Conservation (phyloP, 2,329 filamentous ascomycete genomes). For the Ascochyta pisi region DNA sequence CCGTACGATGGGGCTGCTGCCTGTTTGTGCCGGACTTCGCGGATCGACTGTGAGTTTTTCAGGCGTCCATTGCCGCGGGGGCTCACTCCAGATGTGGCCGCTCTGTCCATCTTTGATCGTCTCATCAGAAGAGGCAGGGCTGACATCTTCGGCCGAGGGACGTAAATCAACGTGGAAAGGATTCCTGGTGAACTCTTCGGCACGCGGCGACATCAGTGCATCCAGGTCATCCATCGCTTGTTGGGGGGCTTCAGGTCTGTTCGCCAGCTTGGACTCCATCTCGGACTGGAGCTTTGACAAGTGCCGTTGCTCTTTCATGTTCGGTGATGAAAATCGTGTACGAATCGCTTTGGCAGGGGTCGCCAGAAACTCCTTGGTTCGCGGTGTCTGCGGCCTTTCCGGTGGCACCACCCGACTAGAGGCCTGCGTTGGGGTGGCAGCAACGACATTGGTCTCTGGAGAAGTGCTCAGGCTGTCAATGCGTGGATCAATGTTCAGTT, state of each 20-base stretch:
- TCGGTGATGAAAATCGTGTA: constrained; percentile 50
- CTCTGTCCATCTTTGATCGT: constrained; percentile 41
- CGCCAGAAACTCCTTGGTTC: constrained; percentile 32
- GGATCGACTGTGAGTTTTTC: constrained; percentile 70
- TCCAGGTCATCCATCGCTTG: constrained; percentile 53
- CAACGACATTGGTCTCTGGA: constrained; percentile 20
- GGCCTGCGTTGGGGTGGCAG: constrained; percentile 18
- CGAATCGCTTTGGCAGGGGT: constrained; percentile 41
- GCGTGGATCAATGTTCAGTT: constrained; percentile 17
- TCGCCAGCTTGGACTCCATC: constrained; percentile 48
- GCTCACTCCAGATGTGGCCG: constrained; percentile 36
- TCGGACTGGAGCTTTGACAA: constrained; percentile 50
- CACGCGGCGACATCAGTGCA: constrained; percentile 73
- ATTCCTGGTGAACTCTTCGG: constrained; percentile 72
- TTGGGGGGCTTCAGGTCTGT: constrained; percentile 30
- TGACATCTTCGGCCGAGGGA: constrained; percentile 33
- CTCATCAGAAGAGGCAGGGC: constrained; percentile 43
- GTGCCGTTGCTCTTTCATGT: constrained; percentile 47
- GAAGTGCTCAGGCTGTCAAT: constrained; percentile 38
- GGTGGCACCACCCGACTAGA: constrained; percentile 14
- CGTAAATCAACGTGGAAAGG: constrained; percentile 47
- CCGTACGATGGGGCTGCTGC: constrained; percentile 75
- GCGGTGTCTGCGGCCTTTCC: constrained; percentile 24
- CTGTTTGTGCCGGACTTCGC: constrained; percentile 75
- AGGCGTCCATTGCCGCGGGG: constrained; percentile 54